Conservation (phyloP, 1,284 basidiomycete genomes). For the Gastroboletus turbinatus region DNA sequence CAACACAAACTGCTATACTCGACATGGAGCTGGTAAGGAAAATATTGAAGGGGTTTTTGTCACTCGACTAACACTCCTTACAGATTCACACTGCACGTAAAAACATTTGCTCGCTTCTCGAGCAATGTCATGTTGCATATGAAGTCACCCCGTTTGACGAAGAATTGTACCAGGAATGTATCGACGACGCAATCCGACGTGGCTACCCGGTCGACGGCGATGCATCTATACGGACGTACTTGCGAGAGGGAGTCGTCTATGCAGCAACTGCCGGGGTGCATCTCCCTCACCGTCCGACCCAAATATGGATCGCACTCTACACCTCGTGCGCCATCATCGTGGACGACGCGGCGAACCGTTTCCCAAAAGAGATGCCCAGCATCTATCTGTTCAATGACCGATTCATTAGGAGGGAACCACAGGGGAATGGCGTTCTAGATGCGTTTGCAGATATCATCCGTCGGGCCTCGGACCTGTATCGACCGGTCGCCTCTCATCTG, state of each 20-base stretch:
- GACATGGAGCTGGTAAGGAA: background rate
- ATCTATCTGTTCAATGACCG: slow-evolving; percentile 28
- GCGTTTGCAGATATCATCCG: slow-evolving; percentile 27
- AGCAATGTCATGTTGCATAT: background rate
- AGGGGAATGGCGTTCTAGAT: slow-evolving; percentile 24
- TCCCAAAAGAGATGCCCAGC: slow-evolving; percentile 14
- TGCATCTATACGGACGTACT: background rate
- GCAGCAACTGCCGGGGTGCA: background rate
- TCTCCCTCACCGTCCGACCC: background rate
- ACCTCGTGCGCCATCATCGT: slow-evolving; percentile 23
- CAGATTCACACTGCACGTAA: slow-evolving; percentile 5
- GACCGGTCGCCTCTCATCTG: slow-evolving; percentile 17
- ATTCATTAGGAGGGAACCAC: slow-evolving; percentile 18
- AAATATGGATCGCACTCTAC: slow-evolving; percentile 26
- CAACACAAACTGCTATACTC: background rate
- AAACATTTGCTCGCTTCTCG: slow-evolving; percentile 6
- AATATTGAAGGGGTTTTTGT: background rate
- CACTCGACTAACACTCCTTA: background rate
- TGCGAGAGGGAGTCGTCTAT: slow-evolving; percentile 7
- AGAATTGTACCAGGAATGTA: slow-evolving; percentile 1
- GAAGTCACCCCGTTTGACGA: slow-evolving; percentile 3
- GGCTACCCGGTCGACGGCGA: slow-evolving; percentile 6
- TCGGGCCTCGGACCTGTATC: slow-evolving; percentile 16
- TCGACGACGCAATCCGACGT: slow-evolving; percentile 9
- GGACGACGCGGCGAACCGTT: slow-evolving; percentile 27